phyloP scores from a whole-genome alignment of 140 eudicot species.

The Cichorium intybus region DNA sequence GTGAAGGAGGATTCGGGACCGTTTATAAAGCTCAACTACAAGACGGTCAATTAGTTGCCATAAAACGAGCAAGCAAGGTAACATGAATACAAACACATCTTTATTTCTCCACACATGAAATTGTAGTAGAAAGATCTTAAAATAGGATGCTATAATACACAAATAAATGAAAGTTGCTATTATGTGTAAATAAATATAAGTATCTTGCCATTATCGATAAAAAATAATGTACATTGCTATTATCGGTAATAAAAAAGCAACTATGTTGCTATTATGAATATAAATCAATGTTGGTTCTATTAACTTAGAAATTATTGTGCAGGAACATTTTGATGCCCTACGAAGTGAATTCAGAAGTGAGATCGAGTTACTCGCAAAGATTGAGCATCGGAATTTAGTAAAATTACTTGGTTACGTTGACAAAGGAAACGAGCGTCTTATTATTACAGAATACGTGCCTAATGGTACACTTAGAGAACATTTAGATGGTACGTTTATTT shows the following conservation, averaged over 20 bases:
- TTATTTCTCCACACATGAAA: too few relatives aligned
- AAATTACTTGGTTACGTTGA: constrained; percentile 92
- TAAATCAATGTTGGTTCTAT: too few relatives aligned
- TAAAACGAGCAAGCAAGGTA: constrained; percentile 97
- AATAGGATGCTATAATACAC: too few relatives aligned
- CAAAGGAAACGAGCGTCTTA: constrained; percentile 86
- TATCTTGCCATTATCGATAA: too few relatives aligned
- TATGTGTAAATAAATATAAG: too few relatives aligned
- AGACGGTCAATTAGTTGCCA: constrained; percentile 78
- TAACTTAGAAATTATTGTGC: too few relatives aligned
- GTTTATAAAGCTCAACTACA: constrained; percentile 83
- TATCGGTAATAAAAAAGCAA: too few relatives aligned
- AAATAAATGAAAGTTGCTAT: too few relatives aligned
- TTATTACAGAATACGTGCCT: constrained; percentile 84
- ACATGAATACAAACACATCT: neutral
- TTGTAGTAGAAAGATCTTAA: neutral
- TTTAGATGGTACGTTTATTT: constrained; percentile 74
- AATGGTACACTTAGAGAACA: constrained; percentile 97
- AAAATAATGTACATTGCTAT: too few relatives aligned
- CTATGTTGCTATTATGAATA: too few relatives aligned
- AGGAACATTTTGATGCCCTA: constrained; percentile 80
- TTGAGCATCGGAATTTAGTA: constrained; percentile 89
- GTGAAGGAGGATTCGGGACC: constrained; percentile 95
- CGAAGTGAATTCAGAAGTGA: constrained; percentile 77
- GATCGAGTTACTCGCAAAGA: constrained; percentile 83